Conservation (phyloP, 2,329 filamentous ascomycete species). For the Trichoderma asperellum region DNA sequence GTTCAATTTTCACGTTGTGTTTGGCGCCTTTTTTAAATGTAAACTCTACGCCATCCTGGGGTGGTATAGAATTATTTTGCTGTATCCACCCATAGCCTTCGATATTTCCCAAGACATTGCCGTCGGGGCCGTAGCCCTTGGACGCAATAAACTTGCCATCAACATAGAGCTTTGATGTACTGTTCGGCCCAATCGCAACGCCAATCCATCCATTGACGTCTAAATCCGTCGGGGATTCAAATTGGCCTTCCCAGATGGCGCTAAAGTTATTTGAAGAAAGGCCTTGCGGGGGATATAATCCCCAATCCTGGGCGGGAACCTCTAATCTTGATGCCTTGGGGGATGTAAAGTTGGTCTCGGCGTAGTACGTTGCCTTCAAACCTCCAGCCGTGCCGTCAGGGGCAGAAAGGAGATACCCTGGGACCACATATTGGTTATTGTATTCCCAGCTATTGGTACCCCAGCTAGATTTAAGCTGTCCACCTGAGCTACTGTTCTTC, state of each 20-base stretch:
- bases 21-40: constrained; percentile 14
- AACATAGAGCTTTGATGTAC: constrained; percentile 23
- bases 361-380: constrained; percentile 22
- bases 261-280: constrained; percentile 27
- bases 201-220: constrained; percentile 26
- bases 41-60: constrained; percentile 15
- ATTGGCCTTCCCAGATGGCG: constrained; percentile 23
- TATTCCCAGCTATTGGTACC: constrained; percentile 28
- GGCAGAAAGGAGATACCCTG: constrained; percentile 18
- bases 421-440: constrained; percentile 27
- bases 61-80: constrained; percentile 2
- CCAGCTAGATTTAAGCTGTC: constrained; percentile 17
- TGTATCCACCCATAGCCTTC: constrained; percentile 15
- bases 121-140: not conserved
- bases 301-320: constrained; percentile 24
- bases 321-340: not conserved
- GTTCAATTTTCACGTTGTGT: constrained; percentile 20
- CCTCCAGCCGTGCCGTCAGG: constrained; percentile 1
- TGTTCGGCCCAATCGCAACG: constrained; percentile 27
- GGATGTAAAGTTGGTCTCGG: constrained; percentile 10
- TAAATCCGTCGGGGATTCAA: constrained; percentile 11
- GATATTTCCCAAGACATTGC: constrained; percentile 19
- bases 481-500: not conserved
- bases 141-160: constrained; percentile 20
- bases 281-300: constrained; percentile 20